Evolutionary conservation across 75 land plant species (phyloP).

Genomic region (Pinus albicaulis): DNA sequence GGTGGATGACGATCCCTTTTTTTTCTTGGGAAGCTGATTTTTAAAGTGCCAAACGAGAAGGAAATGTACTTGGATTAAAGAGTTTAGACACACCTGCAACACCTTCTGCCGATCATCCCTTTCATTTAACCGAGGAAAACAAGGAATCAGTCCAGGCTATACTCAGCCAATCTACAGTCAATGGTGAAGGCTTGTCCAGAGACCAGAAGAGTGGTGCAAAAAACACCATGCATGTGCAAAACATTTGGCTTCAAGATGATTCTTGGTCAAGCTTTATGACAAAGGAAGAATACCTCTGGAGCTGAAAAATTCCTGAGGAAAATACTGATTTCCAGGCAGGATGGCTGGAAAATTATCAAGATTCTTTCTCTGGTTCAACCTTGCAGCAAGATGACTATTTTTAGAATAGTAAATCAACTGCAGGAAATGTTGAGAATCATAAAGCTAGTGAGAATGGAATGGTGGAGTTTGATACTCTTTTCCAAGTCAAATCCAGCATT

Average conservation of each 20-base stretch:
- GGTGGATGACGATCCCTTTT: not conserved
- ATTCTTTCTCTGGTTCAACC: not conserved
- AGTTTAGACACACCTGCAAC: not conserved
- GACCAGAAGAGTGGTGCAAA: too few species aligned
- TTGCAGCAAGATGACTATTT: too few species aligned
- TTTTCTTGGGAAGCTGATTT: constrained; percentile 5
- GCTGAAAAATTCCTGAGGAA: not conserved
- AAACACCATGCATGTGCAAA: too few species aligned
- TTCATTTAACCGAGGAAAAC: not conserved
- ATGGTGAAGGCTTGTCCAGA: too few species aligned
- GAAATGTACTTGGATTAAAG: too few species aligned
- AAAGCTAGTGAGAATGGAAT: too few species aligned
- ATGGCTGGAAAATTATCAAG: too few species aligned
- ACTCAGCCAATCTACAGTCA: too few species aligned
- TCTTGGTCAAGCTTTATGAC: not conserved
- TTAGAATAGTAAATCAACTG: not conserved
- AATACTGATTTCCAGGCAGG: not conserved
- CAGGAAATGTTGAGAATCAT: not conserved
- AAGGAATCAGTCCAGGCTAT: not conserved
- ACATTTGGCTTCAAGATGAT: constrained; percentile 5
- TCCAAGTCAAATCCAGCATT: too few species aligned
- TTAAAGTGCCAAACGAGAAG: constrained; percentile 2
- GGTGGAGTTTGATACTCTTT: too few species aligned
- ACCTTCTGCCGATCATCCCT: not conserved
- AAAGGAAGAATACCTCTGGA: not conserved